Evolutionary conservation across 23 red algal genomes (phyloP).

Genomic region (Gracilaria vermiculophylla): DNA sequence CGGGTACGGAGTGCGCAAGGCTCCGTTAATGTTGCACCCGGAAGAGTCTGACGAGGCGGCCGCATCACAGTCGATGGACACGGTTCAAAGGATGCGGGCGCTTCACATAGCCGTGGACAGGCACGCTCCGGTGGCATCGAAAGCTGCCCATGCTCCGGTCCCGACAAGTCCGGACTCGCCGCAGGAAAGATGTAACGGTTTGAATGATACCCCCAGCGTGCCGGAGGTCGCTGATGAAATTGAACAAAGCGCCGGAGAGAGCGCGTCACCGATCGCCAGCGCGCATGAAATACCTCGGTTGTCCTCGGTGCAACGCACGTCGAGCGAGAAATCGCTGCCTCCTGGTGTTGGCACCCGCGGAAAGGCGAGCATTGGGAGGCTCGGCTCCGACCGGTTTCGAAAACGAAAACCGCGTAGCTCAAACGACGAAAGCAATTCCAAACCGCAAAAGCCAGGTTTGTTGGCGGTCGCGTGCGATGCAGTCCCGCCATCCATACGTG

Average conservation of each 20-base stretch:
- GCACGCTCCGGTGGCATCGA: neutral
- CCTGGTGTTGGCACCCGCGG: neutral
- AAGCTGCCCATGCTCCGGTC: neutral
- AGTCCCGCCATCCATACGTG: neutral
- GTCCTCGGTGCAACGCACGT: neutral
- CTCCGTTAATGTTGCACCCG: constrained; percentile 26
- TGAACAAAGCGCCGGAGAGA: neutral
- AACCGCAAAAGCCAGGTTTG: neutral
- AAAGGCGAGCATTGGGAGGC: neutral
- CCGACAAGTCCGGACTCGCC: neutral
- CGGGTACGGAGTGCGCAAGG: constrained; percentile 4
- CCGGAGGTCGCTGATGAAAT: neutral
- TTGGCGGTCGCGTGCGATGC: neutral
- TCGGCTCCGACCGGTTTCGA: neutral
- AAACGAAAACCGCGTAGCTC: neutral
- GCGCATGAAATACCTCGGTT: neutral
- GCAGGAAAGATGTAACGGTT: neutral
- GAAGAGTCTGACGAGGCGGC: neutral
- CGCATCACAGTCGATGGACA: neutral
- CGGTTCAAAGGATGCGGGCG: neutral
- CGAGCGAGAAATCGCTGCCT: neutral
- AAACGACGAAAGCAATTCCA: neutral
- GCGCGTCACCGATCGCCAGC: neutral
- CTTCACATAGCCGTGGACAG: neutral
- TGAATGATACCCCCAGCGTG: neutral